Evolutionary conservation across 2,329 filamentous ascomycete species (phyloP).

Genomic region (Alternaria conjuncta): DNA sequence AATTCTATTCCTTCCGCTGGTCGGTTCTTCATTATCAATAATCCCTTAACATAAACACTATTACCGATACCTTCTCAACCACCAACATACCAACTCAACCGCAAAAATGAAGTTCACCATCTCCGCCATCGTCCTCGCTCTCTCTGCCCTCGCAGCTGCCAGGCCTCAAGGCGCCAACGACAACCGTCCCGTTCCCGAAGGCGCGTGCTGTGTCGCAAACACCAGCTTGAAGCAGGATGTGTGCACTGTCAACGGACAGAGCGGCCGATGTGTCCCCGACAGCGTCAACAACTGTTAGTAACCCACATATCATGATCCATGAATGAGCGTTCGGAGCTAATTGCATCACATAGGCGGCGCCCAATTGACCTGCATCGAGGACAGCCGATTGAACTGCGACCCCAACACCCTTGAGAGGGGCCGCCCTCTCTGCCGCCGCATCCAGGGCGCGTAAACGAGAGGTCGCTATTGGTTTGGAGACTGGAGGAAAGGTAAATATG

Average conservation of each 20-base stretch:
- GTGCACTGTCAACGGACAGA: constrained; percentile 36
- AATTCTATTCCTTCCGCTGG: constrained; percentile 9
- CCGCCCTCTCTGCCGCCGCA: constrained; percentile 24
- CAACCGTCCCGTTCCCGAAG: constrained; percentile 31
- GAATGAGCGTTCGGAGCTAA: background rate
- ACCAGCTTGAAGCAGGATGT: constrained; percentile 41
- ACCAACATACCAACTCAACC: background rate
- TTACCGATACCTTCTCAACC: background rate
- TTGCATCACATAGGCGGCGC: constrained; percentile 22
- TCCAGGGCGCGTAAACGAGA: constrained; percentile 1
- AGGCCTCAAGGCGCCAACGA: constrained; percentile 25
- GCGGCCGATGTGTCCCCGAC: constrained; percentile 36
- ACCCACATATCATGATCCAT: no score
- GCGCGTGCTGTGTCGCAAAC: constrained; percentile 34
- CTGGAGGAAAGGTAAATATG: background rate
- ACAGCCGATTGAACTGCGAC: constrained; percentile 31
- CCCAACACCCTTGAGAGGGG: constrained; percentile 32
- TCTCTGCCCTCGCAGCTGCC: constrained; percentile 27
- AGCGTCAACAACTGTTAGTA: constrained; percentile 32
- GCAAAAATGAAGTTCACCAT: constrained; percentile 33
- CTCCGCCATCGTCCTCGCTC: constrained; percentile 23
- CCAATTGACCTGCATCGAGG: constrained; percentile 37
- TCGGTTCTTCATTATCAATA: constrained; percentile 15
- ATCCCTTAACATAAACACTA: background rate
- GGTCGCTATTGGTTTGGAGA: background rate